phyloP scores from a whole-genome alignment of 345 rosid species.

The Eucalyptus rudis region DNA sequence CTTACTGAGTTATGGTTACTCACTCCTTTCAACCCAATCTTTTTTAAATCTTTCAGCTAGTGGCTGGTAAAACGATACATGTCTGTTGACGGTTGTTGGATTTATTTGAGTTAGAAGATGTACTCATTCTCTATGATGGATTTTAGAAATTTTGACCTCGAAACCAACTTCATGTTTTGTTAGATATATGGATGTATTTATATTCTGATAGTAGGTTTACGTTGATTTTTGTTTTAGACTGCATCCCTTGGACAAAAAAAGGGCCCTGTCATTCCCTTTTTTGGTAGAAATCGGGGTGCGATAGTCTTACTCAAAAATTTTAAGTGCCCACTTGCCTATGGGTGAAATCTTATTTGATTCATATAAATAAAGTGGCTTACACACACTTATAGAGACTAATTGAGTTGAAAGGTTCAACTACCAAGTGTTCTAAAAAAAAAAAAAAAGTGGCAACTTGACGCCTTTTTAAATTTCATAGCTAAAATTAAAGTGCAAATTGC shows the following conservation, averaged over 20 bases:
- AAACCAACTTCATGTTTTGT: too few species aligned
- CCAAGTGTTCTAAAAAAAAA: background rate
- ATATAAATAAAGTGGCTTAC: background rate
- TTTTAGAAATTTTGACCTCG: background rate
- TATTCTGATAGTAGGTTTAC: background rate
- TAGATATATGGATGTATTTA: background rate
- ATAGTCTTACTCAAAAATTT: background rate
- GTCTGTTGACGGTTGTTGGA: background rate
- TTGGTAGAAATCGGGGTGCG: background rate
- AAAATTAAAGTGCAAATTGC: background rate
- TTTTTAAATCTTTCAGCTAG: too few species aligned
- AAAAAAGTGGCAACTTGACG: background rate
- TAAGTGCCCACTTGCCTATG: background rate
- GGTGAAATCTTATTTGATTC: background rate
- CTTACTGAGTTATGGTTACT: rapidly evolving
- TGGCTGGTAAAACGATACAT: too few species aligned
- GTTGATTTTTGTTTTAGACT: background rate
- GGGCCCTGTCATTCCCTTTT: background rate
- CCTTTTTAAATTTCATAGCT: background rate
- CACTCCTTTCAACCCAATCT: background rate
- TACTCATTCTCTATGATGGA: background rate
- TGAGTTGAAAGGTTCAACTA: background rate
- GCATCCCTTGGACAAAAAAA: background rate
- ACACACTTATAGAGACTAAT: background rate
- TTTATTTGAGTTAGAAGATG: background rate